Evolutionary conservation across 1,284 basidiomycete genomes (phyloP).

Genomic region (Exsudoporus floridanus): DNA sequence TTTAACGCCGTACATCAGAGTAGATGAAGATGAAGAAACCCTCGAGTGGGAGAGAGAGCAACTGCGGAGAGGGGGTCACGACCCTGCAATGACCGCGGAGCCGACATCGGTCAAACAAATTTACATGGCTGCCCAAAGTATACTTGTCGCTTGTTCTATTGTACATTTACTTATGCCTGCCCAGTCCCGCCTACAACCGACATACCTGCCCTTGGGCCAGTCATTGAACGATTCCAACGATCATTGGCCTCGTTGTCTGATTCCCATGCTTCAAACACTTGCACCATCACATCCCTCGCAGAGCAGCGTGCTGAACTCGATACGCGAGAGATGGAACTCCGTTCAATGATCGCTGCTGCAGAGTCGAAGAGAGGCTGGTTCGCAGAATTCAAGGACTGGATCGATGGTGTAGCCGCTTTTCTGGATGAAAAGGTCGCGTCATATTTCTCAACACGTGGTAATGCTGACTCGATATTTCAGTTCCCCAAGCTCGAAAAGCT

Average conservation of each 20-base stretch:
- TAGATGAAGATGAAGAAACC: conserved; percentile 86
- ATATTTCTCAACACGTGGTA: neutral
- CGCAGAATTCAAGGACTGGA: conserved; percentile 78
- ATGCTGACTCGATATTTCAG: conserved; percentile 42
- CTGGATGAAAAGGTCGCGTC: conserved; percentile 83
- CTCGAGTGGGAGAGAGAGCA: conserved; percentile 91
- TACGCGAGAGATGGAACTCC: conserved; percentile 74
- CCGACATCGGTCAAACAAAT: conserved; percentile 45
- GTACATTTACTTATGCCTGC: conserved; percentile 15
- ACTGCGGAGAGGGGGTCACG: conserved; percentile 69
- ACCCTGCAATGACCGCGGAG: conserved; percentile 33
- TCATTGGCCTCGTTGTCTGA: conserved; percentile 67
- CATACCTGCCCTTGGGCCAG: conserved; percentile 57
- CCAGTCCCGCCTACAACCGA: conserved; percentile 62
- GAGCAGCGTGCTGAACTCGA: conserved; percentile 74
- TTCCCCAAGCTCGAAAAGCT: conserved; percentile 81
- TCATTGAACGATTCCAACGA: conserved; percentile 57
- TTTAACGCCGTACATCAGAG: conserved; percentile 44
- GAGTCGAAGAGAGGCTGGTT: conserved; percentile 90
- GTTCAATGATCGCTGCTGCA: conserved; percentile 74
- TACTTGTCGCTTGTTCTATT: conserved; percentile 24
- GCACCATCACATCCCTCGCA: conserved; percentile 59
- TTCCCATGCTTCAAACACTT: conserved; percentile 68
- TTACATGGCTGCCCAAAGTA: conserved; percentile 80
- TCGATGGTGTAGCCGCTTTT: conserved; percentile 85